phyloP scores from a whole-genome alignment of 805 yeast genomes.

The Ogataea neopini region DNA sequence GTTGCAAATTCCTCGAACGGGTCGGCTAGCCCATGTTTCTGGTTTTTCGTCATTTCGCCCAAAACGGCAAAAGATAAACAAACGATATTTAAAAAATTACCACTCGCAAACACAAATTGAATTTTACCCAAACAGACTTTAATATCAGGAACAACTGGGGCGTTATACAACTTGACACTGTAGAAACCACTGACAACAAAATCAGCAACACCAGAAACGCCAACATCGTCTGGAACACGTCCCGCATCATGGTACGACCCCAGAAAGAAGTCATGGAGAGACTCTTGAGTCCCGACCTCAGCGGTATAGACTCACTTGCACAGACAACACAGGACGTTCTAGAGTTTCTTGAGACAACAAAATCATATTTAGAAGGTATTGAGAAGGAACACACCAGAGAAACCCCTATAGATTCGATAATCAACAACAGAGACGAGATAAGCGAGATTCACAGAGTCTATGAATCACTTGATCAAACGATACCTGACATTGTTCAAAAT shows the following conservation, averaged over 20 bases:
- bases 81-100: neutral
- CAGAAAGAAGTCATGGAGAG: slow-evolving; percentile 4
- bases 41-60: too few species aligned
- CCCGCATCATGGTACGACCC: slow-evolving; percentile 2
- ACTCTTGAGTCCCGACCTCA: neutral
- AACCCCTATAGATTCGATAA: neutral
- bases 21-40: too few species aligned
- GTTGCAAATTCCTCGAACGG: too few species aligned
- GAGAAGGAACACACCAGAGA: neutral
- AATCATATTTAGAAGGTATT: neutral
- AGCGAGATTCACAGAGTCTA: slow-evolving; percentile 34
- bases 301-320: neutral
- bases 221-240: neutral
- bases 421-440: slow-evolving; percentile 33
- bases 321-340: neutral
- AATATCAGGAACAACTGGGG: too few species aligned
- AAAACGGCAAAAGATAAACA: slow-evolving; percentile 11
- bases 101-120: slow-evolving; percentile 5
- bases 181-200: neutral
- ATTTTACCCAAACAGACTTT: slow-evolving; percentile 1
- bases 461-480: slow-evolving; percentile 36
- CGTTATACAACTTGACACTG: too few species aligned
- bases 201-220: neutral
- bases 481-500: slow-evolving; percentile 37
- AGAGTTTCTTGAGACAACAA: neutral